Evolutionary conservation across 2,329 filamentous ascomycete species (phyloP), one percentile per base, ranked within the genome.

Genomic region (Sphaceloma murrayae): DNA sequence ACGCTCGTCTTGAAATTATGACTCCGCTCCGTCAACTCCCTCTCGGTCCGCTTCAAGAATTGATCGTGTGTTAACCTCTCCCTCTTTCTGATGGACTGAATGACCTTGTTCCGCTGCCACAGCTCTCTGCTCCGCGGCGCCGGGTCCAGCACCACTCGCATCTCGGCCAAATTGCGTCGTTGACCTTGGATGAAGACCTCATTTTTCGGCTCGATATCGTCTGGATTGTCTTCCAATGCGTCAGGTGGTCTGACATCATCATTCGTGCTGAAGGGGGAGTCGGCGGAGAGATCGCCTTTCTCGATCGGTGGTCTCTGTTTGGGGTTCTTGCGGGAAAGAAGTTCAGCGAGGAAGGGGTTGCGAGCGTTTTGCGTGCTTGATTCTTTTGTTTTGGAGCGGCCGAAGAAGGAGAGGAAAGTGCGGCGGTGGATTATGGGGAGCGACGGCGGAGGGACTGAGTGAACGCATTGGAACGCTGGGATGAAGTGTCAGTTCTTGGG

Each of bases 51-150:
- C 58, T 77, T 75, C 48, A 95, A 74, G 45, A 74, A 69, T 54
- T 87, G 75, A 40, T 73, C 68, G 50, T 75, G 76, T 13, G 77
- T 73, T 42, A 88, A 62, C 32, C 83, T 72, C 6, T 82, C 81
- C 36, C 81, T 70, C 49, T 74, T 74, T 43, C 73, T 74, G 38
- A 95, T 72, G 61, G 82, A 76, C 53, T 82, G 77, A 45, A 89
- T 82, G 30, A 94, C 76, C 73, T 88, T 86, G 63, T 82, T 86
- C 56, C 85, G 75, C 67, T 94, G 79, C 78, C 84, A 94, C 47
- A 80, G 74, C 44, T 78, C 68, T 47, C 87, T 77, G 46, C 72
- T 72, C 33, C 72, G 65, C 11, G 88, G 87, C 53, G 82, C 75
- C 4, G 91, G 91, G 61, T 94, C 82, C 34, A 85, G 65, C 19